Base-by-base conservation (phyloP, 2,329 filamentous ascomycete genomes). In the Thermothelomyces thermophilus region DNA sequence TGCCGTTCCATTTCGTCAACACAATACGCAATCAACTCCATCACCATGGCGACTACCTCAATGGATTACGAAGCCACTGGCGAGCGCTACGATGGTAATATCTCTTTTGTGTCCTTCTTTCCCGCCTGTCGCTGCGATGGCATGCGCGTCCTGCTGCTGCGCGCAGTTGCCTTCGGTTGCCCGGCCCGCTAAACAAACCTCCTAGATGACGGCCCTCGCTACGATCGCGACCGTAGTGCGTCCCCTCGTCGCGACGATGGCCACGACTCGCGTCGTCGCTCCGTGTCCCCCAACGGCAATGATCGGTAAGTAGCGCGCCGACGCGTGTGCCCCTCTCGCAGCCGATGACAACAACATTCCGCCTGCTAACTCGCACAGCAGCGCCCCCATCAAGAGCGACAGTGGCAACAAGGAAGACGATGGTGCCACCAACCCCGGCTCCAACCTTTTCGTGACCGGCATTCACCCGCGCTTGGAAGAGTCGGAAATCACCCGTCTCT, bases 371-470 rank as follows among this genome's bases (percentile, higher is more conserved):
- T 40, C 26, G 53, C 60, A 51, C 57, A 53, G 37, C 50, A 61
- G 57, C 33, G 55, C 55, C 39, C 55, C 69, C 53, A 68, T 72
- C 50, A 80, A 81, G 63, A 78, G 77, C 48, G 73, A 76, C 40
- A 73, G 73, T 50, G 74, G 70, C 58, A 73, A 74, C 35, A 68
- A 67, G 52, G 88, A 81, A 55, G 89, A 94, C 61, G 85, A 88
- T 63, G 86, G 86, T 60, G 85, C 90, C 56, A 68, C 86, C 65
- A 98, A 98, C 73, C 87, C 90, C 56, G 93, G 93, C 61, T 96
- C 93, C 60, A 98, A 98, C 75, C 86, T 98, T 53, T 98, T 98
- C 69, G 93, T 98, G 59, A 98, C 93, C 57, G 93, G 93, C 62
- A 98, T 98, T 59, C 90, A 97, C 69, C 93, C 93, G 51, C 87